These are phyloP conservation scores for Kodamaea neixiangensis DNA, from an alignment of 805 yeast genomes.

Conservation along the genomic window DNA sequence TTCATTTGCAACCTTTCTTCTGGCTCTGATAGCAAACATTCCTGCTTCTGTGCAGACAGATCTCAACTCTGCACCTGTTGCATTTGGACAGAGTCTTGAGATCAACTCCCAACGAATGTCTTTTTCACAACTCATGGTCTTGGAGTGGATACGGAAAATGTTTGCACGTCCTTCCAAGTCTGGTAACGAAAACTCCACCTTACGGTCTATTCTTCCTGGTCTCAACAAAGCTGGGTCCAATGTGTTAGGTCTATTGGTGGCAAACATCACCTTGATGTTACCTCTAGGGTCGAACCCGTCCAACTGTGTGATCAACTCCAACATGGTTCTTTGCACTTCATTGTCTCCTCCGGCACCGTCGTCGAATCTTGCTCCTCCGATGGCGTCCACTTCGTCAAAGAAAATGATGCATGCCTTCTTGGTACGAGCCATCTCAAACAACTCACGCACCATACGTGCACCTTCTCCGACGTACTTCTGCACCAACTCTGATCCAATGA, in stretches of 20 bases:
- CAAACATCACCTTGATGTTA: conserved; percentile 98
- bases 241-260: conserved; percentile 97
- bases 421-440: conserved; percentile 98
- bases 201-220: conserved; percentile 99
- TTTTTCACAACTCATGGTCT: conserved; percentile 96
- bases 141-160: conserved; percentile 94
- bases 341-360: conserved; percentile 99
- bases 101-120: conserved; percentile 98
- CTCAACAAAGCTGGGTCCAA: conserved; percentile 96
- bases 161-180: conserved; percentile 98
- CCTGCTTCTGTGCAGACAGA: conserved; percentile 99
- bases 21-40: conserved; percentile 98
- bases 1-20: conserved; percentile 97
- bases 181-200: conserved; percentile 95
- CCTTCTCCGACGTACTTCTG: conserved; percentile 99
- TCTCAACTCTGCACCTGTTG: conserved; percentile 98
- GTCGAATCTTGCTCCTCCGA: conserved; percentile 99
- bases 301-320: conserved; percentile 94
- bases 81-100: conserved; percentile 95
- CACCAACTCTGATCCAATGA: conserved; percentile 96
- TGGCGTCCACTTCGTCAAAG: conserved; percentile 98
- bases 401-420: conserved; percentile 97
- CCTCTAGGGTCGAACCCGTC: conserved; percentile 99
- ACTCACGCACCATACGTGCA: conserved; percentile 98
- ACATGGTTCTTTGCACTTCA: conserved; percentile 98